A percentile compares a stretch with the other conserved stretches of the same genome.
Conservation (phyloP, 177 flowering plant species). For the Vitis hybrid region DNA sequence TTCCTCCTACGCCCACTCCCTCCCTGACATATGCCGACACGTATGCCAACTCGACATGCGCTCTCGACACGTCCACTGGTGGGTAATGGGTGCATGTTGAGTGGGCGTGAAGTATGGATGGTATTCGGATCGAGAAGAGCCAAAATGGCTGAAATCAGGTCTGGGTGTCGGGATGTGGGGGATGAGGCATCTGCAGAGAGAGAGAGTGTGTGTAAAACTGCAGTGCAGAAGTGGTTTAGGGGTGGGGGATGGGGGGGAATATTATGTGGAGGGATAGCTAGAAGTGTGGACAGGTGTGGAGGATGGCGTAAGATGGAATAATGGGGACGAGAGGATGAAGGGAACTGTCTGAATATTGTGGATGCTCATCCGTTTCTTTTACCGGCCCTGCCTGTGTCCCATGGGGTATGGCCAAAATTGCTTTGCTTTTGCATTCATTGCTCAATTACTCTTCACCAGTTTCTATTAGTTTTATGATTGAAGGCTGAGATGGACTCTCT, state of each 20-base stretch:
- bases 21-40: no score
- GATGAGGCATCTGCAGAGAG: background rate
- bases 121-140: background rate
- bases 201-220: background rate
- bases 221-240: no score
- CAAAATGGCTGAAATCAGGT: slow-evolving; percentile 8
- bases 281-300: slow-evolving; percentile 15
- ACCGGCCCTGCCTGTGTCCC: no score
- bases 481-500: no score
- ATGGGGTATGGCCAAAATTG: no score
- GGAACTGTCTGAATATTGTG: background rate
- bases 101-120: background rate
- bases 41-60: no score
- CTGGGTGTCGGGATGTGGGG: slow-evolving; percentile 9
- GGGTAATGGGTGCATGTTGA: no score
- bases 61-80: no score
- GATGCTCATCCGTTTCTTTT: background rate
- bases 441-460: no score
- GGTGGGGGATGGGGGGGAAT: background rate
- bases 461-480: no score
- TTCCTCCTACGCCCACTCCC: no score
- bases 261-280: slow-evolving; percentile 14
- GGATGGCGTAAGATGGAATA: background rate
- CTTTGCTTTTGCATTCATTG: no score
- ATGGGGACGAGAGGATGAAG: background rate